Percentiles rank a stretch among this genome's conserved stretches.
Evolutionary conservation across 108 stramenopile species (phyloP).

Genomic region (Pseudonitzschia pungens): DNA sequence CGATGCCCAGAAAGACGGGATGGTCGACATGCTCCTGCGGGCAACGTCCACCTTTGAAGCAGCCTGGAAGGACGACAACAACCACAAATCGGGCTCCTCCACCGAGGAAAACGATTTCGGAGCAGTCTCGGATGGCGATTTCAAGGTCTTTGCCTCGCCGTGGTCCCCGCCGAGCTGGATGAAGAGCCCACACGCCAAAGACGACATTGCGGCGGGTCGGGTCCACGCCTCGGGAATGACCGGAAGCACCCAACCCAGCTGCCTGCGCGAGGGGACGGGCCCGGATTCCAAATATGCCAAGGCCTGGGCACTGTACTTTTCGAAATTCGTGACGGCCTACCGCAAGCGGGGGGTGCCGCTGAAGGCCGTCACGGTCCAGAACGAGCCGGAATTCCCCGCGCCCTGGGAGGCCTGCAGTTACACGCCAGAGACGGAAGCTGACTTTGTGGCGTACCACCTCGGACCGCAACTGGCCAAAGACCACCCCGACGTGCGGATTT

Average conservation of each 20-base stretch:
- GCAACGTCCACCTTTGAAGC: constrained; percentile 42
- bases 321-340: constrained; percentile 81
- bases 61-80: constrained; percentile 34
- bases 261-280: constrained; percentile 79
- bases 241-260: constrained; percentile 64
- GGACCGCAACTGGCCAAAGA: constrained; percentile 74
- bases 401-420: constrained; percentile 97
- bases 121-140: constrained; percentile 32
- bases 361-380: constrained; percentile 85
- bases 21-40: constrained; percentile 79
- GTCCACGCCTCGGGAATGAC: constrained; percentile 56
- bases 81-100: background rate
- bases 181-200: constrained; percentile 72
- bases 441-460: constrained; percentile 87
- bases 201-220: constrained; percentile 35
- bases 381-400: constrained; percentile 95
- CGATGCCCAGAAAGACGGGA: constrained; percentile 71
- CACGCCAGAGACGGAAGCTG: constrained; percentile 61
- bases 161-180: constrained; percentile 97
- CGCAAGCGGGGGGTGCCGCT: constrained; percentile 59
- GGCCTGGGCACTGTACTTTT: constrained; percentile 82
- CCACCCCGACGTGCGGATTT: constrained; percentile 83
- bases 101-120: background rate
- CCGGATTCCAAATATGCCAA: constrained; percentile 65
- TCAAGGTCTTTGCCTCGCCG: constrained; percentile 82